Base-by-base conservation (phyloP, 768 basidiomycete species). In the Cubamyces lactineus region DNA sequence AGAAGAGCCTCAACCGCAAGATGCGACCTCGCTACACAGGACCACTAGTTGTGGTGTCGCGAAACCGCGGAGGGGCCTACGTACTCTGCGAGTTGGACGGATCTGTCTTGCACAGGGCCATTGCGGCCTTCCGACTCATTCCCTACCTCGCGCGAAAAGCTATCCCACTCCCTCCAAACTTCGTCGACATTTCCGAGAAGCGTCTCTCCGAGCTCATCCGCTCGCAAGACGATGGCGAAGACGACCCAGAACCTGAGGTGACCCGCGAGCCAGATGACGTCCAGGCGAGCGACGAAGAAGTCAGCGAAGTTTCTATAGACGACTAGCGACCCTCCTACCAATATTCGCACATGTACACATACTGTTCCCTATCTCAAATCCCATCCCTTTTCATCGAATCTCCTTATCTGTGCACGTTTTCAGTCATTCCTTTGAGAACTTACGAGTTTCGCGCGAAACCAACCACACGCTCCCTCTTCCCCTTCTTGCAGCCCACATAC, bases 21-120 rank as follows among this genome's bases (percentile, higher is more conserved):
- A 57, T 53, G 5, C 67, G 68, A 39, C 70, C 70, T 0, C 53
- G 59, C 0, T 73, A 70, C 30, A 19, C 70, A 0, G 67, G 72
- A 9, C 71, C 66, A 2, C 57, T 66, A 30, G 49, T 72, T 7
- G 62, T 72, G 6, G n/a, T 73, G 3, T 16, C 6, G 0, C 16
- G 54, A 3, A 68, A 56, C 48, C 21, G 34, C 2, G 66, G 67
- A 16, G 70, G 65, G 1, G 62, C 62, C 0, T 72, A 72, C 40
- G 73, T 1, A 5, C n/a, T n/a, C n/a, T n/a, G n/a, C n/a, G n/a
- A n/a, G n/a, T n/a, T n/a, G n/a, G n/a, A n/a, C n/a, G n/a, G n/a
- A n/a, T n/a, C 69, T 0, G 26, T 72, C 5, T 62, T 57, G 1
- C 50, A 64, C 0, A 38, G 55, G 0, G 47, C 40, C 0, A 63